Base-by-base conservation (phyloP, 176 grass and related monocot genomes). In the Guadua angustifolia region DNA sequence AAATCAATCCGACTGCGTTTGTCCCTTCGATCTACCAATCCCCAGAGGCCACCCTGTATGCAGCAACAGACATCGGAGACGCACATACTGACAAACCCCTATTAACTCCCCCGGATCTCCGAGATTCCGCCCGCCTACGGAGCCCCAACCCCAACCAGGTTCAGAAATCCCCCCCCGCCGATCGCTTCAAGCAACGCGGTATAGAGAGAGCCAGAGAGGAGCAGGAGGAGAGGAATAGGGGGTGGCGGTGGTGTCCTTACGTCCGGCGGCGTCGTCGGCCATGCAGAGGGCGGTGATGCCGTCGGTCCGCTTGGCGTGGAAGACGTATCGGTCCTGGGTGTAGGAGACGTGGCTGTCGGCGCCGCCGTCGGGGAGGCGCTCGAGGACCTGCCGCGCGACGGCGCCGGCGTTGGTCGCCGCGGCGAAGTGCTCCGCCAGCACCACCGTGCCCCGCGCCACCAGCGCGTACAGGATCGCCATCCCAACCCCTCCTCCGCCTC, bases 271-370 rank as follows among this genome's bases (percentile, higher is more conserved):
- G 80, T 99, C 96, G 82, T 99, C 96, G 84, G 96, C 96, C 93
- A 95, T 94, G 89, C 96, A 99, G 15, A 99, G 96, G n/a, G 91
- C 88, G 74, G 96, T 99, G 91, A 99, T 87, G 17, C 93, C 96
- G 82, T 99, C 96, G 83, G 93, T 94, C 69, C 91, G 91, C 88
- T 99, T 99, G 88, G 90, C 96, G 80, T 99, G 93, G 87, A 99
- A 99, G 50, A 92, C 83, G 75, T 94, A 92, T 18, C 91, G 91
- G 77, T 99, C 96, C 93, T 94, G 96, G 62, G 96, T 94, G 89
- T 95, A 99, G 85, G 96, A 99, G 81, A 95, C 91, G 78, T 99
- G 91, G 89, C 91, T 94, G 81, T 99, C 96, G 59, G 90, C 87
- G 64, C 44, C 85, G 50, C 79, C 84, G 87, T 39, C 74, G 22